Conservation (phyloP, 108 stramenopile genomes). For the Stephanodiscus triporus region DNA sequence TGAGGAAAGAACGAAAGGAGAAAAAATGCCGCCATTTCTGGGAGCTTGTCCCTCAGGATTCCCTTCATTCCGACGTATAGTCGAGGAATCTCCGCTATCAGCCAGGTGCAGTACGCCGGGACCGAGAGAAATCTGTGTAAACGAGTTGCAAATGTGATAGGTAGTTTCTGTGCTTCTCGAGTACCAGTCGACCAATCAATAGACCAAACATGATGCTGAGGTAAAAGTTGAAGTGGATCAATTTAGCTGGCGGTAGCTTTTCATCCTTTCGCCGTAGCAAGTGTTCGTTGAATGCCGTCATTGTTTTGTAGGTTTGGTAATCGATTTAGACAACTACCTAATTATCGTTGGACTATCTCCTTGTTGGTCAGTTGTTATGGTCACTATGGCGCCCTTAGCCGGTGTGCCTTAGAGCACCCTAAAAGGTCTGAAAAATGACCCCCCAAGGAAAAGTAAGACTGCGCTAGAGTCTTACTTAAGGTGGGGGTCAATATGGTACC, state of each 20-base stretch:
- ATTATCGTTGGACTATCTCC: too few species aligned
- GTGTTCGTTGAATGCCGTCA: slow-evolving; percentile 12
- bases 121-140: slow-evolving; percentile 31
- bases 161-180: slow-evolving; percentile 16
- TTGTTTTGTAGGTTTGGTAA: too few species aligned
- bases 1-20: slow-evolving; percentile 45
- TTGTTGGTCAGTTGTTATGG: too few species aligned
- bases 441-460: too few species aligned
- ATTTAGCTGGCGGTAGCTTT: slow-evolving; percentile 43
- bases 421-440: too few species aligned
- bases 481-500: too few species aligned
- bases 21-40: slow-evolving; percentile 34
- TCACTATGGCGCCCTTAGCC: too few species aligned
- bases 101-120: slow-evolving; percentile 39
- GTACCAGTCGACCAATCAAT: slow-evolving; percentile 5
- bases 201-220: slow-evolving; percentile 30
- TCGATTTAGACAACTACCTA: too few species aligned
- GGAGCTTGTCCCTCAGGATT: slow-evolving; percentile 31
- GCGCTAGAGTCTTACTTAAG: too few species aligned
- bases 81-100: slow-evolving; percentile 31
- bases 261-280: slow-evolving; percentile 24
- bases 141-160: slow-evolving; percentile 22
- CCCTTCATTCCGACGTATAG: slow-evolving; percentile 47
- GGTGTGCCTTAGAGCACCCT: too few species aligned
- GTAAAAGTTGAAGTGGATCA: slow-evolving; percentile 44